Percentiles rank a stretch among this genome's conserved stretches.
phyloP scores from a whole-genome alignment of 1,284 basidiomycete genomes.

The Vanrija sp. region DNA sequence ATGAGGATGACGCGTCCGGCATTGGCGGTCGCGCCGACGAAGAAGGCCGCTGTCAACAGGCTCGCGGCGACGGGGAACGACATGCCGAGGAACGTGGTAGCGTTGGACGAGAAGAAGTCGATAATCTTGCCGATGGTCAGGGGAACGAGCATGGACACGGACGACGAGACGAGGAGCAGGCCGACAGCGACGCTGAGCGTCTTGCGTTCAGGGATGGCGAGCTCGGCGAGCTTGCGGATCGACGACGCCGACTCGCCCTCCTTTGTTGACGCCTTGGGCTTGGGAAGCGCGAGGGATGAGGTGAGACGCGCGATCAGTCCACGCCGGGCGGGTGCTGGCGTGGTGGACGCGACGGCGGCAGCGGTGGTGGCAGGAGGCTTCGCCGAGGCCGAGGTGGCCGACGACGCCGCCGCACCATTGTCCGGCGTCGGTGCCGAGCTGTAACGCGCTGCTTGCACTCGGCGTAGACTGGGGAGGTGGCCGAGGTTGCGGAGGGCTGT shows the following conservation, averaged over 20 bases:
- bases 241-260: conserved; percentile 16
- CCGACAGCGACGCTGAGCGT: conserved; percentile 67
- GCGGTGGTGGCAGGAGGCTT: no score
- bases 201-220: conserved; percentile 74
- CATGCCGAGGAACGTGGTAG: conserved; percentile 70
- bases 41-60: conserved; percentile 73
- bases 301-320: not conserved
- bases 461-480: no score
- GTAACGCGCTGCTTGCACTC: no score
- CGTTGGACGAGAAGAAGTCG: conserved; percentile 77
- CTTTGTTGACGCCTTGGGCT: not conserved
- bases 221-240: conserved; percentile 65
- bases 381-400: not conserved
- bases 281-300: not conserved
- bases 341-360: not conserved
- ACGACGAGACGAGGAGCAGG: conserved; percentile 49
- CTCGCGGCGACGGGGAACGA: conserved; percentile 76
- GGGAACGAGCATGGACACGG: conserved; percentile 84
- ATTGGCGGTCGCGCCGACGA: conserved; percentile 80
- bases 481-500: no score
- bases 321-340: not conserved
- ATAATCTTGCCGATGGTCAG: conserved; percentile 87
- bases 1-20: conserved; percentile 68
- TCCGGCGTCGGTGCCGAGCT: no score
- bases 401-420: not conserved